Evolutionary conservation across 2,329 filamentous ascomycete species (phyloP), one percentile per base, ranked within the genome.

Genomic region (Fusarium nematophilum): DNA sequence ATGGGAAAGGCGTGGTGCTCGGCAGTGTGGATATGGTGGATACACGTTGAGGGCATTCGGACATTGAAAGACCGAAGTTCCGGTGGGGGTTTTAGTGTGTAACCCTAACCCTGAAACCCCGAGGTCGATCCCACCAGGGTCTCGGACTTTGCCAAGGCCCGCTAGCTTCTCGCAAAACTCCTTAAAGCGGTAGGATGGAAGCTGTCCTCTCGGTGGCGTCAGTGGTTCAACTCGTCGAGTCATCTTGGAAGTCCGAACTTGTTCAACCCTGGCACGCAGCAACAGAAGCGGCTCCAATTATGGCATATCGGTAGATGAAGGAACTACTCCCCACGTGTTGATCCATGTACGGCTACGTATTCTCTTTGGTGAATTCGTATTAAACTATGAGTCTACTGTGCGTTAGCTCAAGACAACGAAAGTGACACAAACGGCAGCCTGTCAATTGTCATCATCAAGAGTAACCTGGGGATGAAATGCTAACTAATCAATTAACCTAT

Each of bases 1-100:
- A 10, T 23, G 5, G 37, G 17, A 31, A 31, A 9, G 23, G 26
- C 31, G 34, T 59, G 53, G 6, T 42, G 39, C 38, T 26, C 21
- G 23, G 21, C 33, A 31, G 29, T 47, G 62, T 62, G 62, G 59
- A 68, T 53, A 43, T 47, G 21, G 31, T 62, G 53, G 49, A 49
- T 52, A 40, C 45, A 27, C 40, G 11, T 33, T 56, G 61, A 67
- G 44, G 61, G 31, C 36, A 56, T 67, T 68, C 65, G 65, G 65
- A 65, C 34, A 45, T 21, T 56, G 17, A 64, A 37, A 34, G 29
- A 25, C 65, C 65, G 65, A 65, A 31, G 7, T 3, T 53, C 60
- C 63, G 31, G 6, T 21, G 29, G 29, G 17, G 3, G 18, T 5
- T 5, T 14, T 6, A 8, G 10, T n/a, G n/a, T n/a, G 9, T 29